Conservation (phyloP, 495 filamentous ascomycete genomes). For the Xylaria bambusicola region DNA sequence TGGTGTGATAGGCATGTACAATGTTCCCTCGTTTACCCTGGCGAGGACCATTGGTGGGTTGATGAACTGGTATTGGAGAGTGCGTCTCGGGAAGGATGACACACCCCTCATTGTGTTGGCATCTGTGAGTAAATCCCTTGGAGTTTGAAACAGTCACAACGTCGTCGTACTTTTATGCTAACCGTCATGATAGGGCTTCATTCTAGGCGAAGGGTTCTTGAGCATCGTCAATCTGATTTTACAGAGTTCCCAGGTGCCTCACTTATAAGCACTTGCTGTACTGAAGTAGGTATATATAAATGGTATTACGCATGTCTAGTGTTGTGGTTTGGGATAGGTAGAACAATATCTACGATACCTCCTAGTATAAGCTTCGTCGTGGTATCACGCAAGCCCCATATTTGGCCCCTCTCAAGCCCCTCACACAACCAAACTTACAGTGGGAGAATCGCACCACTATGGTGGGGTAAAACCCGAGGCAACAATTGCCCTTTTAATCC, state of each 20-base stretch:
- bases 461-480: conserved; percentile 7
- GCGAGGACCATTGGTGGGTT: conserved; percentile 85
- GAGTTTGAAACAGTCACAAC: neutral
- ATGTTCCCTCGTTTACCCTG: conserved; percentile 92
- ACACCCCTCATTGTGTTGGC: conserved; percentile 60
- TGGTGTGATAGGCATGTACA: conserved; percentile 77
- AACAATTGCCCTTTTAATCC: neutral
- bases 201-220: conserved; percentile 89
- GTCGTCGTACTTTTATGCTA: neutral
- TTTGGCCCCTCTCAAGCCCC: conserved; percentile 8
- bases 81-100: conserved; percentile 51
- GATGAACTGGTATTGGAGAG: conserved; percentile 79
- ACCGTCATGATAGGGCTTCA: conserved; percentile 61
- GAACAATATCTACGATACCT: too few species aligned
- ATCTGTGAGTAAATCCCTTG: conserved; percentile 49
- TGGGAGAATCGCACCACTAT: conserved; percentile 4
- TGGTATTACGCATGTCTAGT: too few species aligned
- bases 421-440: neutral
- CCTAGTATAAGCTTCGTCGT: too few species aligned
- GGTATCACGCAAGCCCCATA: too few species aligned
- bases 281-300: too few species aligned
- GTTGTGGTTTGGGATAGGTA: too few species aligned
- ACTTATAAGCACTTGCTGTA: conserved; percentile 51
- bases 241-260: conserved; percentile 77
- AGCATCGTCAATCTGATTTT: conserved; percentile 89